Conservation (phyloP, 2,329 filamentous ascomycete genomes). For the Ophiocordyceps sinensis region DNA sequence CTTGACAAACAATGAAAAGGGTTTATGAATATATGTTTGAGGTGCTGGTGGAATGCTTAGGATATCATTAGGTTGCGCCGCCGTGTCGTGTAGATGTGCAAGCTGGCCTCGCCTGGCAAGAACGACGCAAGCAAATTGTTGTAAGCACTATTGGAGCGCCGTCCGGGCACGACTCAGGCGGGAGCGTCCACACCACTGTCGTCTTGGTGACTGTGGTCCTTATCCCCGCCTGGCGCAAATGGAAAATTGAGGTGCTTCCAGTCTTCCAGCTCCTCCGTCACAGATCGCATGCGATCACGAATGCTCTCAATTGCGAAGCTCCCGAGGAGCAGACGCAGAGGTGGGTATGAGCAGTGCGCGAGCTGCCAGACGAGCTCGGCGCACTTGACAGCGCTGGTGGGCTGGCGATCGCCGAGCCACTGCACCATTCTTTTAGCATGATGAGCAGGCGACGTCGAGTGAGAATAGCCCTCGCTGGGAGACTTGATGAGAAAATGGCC, state of each 20-base stretch:
- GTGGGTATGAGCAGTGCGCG: conserved; percentile 88
- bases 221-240: no score
- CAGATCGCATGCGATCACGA: conserved; percentile 70
- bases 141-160: no score
- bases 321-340: conserved; percentile 70
- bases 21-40: no score
- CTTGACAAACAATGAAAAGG: no score
- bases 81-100: no score
- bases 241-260: conserved; percentile 78
- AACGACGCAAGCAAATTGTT: no score
- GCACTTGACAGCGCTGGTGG: conserved; percentile 82
- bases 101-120: no score
- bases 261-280: conserved; percentile 90
- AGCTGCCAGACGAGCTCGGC: conserved; percentile 91
- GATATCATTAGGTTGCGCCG: no score
- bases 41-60: no score
- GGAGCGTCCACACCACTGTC: no score
- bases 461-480: conserved; percentile 67
- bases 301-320: conserved; percentile 96
- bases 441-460: conserved; percentile 64
- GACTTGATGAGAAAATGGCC: conserved; percentile 87
- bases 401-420: conserved; percentile 86
- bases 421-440: conserved; percentile 86
- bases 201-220: no score
- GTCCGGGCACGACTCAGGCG: no score